These are phyloP conservation scores for Penicillium cosmopolitanum DNA, from an alignment of 495 filamentous ascomycete species.

Conservation along the genomic window DNA sequence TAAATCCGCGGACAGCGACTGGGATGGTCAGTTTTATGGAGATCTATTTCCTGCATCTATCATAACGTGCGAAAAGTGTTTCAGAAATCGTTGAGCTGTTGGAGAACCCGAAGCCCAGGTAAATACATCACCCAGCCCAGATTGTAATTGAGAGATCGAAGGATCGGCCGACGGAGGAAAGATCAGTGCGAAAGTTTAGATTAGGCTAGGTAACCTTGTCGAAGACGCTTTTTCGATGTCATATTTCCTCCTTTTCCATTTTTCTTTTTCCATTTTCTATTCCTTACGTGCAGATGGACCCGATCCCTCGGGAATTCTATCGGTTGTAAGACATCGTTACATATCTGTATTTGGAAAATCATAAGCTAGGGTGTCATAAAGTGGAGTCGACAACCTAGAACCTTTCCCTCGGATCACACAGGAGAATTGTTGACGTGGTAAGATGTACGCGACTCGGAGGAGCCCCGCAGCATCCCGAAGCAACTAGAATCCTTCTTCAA, in stretches of 20 bases:
- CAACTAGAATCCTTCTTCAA: not conserved
- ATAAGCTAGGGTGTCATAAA: not conserved
- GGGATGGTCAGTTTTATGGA: slow-evolving; percentile 24
- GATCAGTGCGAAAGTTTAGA: not conserved
- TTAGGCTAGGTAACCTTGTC: not conserved
- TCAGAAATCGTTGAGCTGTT: slow-evolving; percentile 8
- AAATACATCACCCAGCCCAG: not conserved
- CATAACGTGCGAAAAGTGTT: slow-evolving; percentile 21
- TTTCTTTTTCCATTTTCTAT: not conserved
- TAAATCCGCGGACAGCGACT: slow-evolving; percentile 10
- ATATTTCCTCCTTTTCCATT: not conserved
- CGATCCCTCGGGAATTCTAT: not conserved
- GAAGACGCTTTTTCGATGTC: not conserved
- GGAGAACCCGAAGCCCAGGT: not conserved
- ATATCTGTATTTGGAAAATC: not conserved
- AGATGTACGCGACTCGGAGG: not conserved
- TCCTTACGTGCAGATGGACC: not conserved
- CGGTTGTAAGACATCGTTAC: not conserved
- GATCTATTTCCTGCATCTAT: slow-evolving; percentile 10
- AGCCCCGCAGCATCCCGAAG: not conserved
- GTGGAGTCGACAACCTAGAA: not conserved
- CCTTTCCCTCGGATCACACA: slow-evolving; percentile 1
- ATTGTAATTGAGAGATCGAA: not conserved
- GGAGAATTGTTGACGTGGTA: slow-evolving; percentile 5
- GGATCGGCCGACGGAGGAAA: not conserved